phyloP scores from a whole-genome alignment of 805 yeast genomes.

The Pichia manshurica region DNA sequence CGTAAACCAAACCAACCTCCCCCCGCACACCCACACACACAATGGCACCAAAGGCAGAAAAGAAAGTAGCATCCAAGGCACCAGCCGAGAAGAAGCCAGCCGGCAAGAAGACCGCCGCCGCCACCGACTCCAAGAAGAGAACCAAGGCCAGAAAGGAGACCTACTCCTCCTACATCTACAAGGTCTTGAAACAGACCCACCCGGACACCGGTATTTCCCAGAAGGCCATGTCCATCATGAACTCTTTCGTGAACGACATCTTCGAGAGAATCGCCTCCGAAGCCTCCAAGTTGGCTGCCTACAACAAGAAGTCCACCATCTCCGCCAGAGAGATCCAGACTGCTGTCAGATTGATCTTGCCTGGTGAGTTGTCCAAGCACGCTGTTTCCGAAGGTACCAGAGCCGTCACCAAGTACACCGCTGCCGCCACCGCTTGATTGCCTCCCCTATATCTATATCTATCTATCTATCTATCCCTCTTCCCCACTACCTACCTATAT shows the following conservation, averaged over 20 bases:
- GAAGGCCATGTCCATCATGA: constrained; percentile 97
- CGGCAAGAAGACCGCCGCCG: constrained; percentile 76
- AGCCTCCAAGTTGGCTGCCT: constrained; percentile 97
- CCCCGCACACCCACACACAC: constrained; percentile 19
- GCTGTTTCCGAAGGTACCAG: constrained; percentile 98
- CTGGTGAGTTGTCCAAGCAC: constrained; percentile 98
- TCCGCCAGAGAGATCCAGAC: constrained; percentile 98
- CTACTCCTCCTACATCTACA: constrained; percentile 96
- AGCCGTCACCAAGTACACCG: constrained; percentile 94
- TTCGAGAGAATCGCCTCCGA: constrained; percentile 97
- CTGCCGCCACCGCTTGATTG: constrained; percentile 41
- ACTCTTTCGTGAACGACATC: constrained; percentile 96
- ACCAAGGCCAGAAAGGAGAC: constrained; percentile 96
- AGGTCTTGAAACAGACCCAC: constrained; percentile 97
- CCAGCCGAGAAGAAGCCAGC: constrained; percentile 95
- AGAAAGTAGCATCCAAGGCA: constrained; percentile 74
- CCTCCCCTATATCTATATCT: not conserved
- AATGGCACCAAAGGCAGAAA: constrained; percentile 58
- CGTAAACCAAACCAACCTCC: no score
- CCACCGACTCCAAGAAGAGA: constrained; percentile 84
- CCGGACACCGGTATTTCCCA: constrained; percentile 99
- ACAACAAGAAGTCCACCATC: constrained; percentile 96
- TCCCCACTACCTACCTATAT: not conserved
- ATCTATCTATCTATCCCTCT: not conserved
- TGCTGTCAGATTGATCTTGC: constrained; percentile 95